A percentile compares a stretch with the other conserved stretches of the same genome.
phyloP scores from a whole-genome alignment of 257 asterid genomes.

The Solanum pennellii region DNA sequence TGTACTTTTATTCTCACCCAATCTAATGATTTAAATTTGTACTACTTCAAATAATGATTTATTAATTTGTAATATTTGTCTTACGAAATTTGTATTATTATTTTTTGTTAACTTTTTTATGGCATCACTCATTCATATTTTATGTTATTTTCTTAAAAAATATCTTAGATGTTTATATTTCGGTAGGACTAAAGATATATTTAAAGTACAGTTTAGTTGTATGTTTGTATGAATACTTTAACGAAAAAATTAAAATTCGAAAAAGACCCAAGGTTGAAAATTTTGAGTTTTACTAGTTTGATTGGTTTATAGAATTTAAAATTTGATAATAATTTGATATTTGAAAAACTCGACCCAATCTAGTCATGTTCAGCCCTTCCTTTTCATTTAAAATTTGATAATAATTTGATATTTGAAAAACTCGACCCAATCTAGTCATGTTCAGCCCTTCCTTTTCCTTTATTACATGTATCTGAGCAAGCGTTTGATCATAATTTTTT shows the following conservation, averaged over 20 bases:
- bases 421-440: rapidly evolving
- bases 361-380: not conserved
- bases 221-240: not conserved
- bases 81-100: too few relatives aligned
- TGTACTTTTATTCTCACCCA: too few relatives aligned
- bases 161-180: not conserved
- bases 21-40: too few relatives aligned
- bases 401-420: not conserved
- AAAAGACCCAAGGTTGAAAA: not conserved
- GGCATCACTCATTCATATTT: too few relatives aligned
- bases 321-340: too few relatives aligned
- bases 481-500: not conserved
- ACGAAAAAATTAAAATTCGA: too few relatives aligned
- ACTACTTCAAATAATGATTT: not conserved
- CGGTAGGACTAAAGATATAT: not conserved
- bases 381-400: not conserved
- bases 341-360: not conserved
- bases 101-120: not conserved
- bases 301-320: too few relatives aligned
- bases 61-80: too few relatives aligned
- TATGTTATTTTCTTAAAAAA: too few relatives aligned
- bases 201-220: too few relatives aligned
- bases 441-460: not conserved
- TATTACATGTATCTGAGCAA: too few relatives aligned
- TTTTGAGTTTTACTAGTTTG: too few relatives aligned